Evolutionary conservation across 2,329 filamentous ascomycete genomes (phyloP).

Genomic region (Penicillium griseofulvum): DNA sequence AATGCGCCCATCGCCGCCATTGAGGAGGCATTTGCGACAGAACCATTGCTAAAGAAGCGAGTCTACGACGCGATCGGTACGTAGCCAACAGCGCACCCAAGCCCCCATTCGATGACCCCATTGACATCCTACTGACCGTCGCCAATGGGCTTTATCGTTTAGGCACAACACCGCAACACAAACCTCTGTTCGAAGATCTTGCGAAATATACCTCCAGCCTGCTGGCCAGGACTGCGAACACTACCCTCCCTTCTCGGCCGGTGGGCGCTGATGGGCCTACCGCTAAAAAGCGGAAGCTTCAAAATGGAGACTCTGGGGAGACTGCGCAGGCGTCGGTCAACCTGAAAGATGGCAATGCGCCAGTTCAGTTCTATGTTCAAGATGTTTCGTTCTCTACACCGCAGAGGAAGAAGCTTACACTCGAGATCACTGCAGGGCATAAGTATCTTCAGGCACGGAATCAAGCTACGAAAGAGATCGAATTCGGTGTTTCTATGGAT

Average conservation of each 20-base stretch:
- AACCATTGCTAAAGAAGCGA: constrained; percentile 40
- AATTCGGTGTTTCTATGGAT: constrained; percentile 52
- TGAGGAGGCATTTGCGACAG: constrained; percentile 42
- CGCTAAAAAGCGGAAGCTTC: constrained; percentile 52
- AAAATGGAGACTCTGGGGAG: constrained; percentile 35
- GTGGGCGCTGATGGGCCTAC: constrained; percentile 33
- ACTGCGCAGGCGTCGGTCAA: constrained; percentile 32
- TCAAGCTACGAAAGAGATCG: constrained; percentile 51
- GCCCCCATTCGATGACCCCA: constrained; percentile 3
- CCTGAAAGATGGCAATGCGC: constrained; percentile 32
- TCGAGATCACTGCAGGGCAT: constrained; percentile 52
- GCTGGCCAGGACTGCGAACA: constrained; percentile 33
- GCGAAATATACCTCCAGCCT: constrained; percentile 45
- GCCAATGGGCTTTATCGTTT: constrained; percentile 9
- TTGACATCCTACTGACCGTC: constrained; percentile 14
- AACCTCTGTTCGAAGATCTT: constrained; percentile 50
- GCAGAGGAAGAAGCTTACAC: constrained; percentile 61
- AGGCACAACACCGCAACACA: constrained; percentile 40
- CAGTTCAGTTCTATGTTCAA: constrained; percentile 47
- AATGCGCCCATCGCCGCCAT: constrained; percentile 32
- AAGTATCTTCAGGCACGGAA: constrained; percentile 50
- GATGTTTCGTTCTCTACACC: constrained; percentile 63
- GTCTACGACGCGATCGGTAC: constrained; percentile 46
- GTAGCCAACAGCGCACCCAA: constrained; percentile 20
- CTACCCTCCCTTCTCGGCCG: constrained; percentile 26